These are phyloP conservation scores for Phaeosphaeria sp. DNA, from an alignment of 2,329 filamentous ascomycete species.

Conservation along the genomic window DNA sequence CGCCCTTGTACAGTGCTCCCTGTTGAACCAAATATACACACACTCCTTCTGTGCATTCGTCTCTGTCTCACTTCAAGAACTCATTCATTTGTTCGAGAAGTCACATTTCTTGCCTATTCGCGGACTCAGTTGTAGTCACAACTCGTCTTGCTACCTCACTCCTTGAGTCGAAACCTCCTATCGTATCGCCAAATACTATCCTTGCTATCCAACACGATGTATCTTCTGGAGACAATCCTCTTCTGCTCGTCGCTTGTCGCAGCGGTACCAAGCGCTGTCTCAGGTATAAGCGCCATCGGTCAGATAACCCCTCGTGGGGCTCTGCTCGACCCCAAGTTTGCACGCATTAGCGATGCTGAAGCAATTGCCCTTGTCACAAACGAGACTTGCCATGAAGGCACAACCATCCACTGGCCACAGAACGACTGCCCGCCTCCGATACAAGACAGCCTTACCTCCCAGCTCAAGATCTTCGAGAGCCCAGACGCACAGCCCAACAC, in stretches of 20 bases:
- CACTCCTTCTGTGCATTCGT: neutral
- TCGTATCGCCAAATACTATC: neutral
- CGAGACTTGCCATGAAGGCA: constrained; percentile 6
- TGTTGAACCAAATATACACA: neutral
- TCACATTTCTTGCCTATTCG: constrained; percentile 1
- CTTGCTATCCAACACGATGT: constrained; percentile 1
- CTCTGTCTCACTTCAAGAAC: neutral
- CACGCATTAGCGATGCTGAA: neutral
- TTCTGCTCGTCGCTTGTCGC: neutral
- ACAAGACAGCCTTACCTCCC: constrained; percentile 9
- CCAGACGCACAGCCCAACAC: constrained; percentile 13
- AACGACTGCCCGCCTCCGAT: constrained; percentile 14
- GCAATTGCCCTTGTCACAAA: neutral
- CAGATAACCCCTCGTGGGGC: neutral
- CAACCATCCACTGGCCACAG: constrained; percentile 16
- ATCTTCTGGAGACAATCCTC: neutral
- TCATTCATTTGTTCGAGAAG: constrained; percentile 5
- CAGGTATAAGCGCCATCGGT: neutral
- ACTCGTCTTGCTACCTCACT: neutral
- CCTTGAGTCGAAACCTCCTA: neutral
- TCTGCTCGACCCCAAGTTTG: neutral
- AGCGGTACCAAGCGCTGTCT: neutral
- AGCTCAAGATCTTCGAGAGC: constrained; percentile 18
- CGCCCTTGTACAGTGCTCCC: neutral
- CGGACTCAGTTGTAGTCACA: neutral